Evolutionary conservation across 2,329 filamentous ascomycete genomes (phyloP).

Genomic region (Zymoseptoria crescenta): DNA sequence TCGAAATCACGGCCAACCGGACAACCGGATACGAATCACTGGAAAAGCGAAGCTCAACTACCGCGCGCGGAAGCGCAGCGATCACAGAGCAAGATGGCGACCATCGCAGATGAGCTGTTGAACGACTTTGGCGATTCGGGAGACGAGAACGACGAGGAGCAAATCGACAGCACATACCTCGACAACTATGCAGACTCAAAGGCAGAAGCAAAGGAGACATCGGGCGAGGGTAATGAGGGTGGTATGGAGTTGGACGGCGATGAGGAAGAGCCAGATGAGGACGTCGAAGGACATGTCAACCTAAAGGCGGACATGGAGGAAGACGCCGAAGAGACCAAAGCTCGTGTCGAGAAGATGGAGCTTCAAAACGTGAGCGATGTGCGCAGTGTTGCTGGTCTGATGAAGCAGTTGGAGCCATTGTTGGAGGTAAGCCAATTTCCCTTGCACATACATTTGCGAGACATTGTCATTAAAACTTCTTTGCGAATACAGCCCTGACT

Average conservation of each 20-base stretch:
- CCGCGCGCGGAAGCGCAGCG: conserved; percentile 7
- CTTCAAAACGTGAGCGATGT: conserved; percentile 67
- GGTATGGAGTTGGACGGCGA: conserved; percentile 48
- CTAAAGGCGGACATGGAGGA: conserved; percentile 45
- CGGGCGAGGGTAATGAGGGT: conserved; percentile 33
- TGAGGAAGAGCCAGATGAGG: conserved; percentile 31
- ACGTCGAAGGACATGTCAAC: conserved; percentile 20
- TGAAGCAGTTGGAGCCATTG: conserved; percentile 73
- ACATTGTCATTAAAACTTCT: conserved; percentile 56
- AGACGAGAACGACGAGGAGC: conserved; percentile 61
- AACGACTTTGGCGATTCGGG: conserved; percentile 85
- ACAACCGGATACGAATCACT: not conserved
- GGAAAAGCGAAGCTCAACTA: not conserved
- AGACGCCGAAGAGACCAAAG: conserved; percentile 63
- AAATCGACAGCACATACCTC: conserved; percentile 23
- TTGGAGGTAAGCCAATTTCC: conserved; percentile 60
- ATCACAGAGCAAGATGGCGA: conserved; percentile 58
- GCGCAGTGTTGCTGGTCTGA: conserved; percentile 67
- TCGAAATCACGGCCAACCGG: not conserved
- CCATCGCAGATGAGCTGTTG: conserved; percentile 82
- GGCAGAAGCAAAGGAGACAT: conserved; percentile 28
- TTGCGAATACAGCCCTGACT: conserved; percentile 61
- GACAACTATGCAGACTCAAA: conserved; percentile 17
- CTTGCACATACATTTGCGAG: conserved; percentile 26
- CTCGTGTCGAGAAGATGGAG: conserved; percentile 76